Conservation (phyloP, 23 red algal genomes). For the Gracilaria caudata region DNA sequence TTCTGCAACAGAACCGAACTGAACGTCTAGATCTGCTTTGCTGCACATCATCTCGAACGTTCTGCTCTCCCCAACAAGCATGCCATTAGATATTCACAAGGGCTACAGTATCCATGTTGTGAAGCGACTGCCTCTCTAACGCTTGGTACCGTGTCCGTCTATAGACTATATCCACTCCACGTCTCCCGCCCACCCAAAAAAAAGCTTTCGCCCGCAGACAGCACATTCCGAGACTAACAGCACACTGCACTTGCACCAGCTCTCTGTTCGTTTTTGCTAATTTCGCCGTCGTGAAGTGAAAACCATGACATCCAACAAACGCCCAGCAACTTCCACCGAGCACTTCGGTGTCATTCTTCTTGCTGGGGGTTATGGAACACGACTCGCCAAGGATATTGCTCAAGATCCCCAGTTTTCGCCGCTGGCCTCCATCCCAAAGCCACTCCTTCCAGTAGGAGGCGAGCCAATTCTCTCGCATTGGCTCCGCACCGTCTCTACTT, state of each 20-base stretch:
- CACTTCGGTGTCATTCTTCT: conserved; percentile 62
- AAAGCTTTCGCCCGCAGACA: too few species aligned
- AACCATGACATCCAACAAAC: neutral
- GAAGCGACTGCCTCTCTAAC: too few species aligned
- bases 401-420: conserved; percentile 16
- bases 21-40: neutral
- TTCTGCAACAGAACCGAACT: neutral
- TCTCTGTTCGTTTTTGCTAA: neutral
- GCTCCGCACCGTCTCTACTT: conserved; percentile 26
- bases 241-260: neutral
- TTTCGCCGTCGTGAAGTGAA: neutral
- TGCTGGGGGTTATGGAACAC: conserved; percentile 84
- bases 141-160: too few species aligned
- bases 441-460: conserved; percentile 76
- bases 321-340: neutral
- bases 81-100: neutral
- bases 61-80: neutral
- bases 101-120: neutral
- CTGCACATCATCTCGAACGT: neutral
- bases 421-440: conserved; percentile 64
- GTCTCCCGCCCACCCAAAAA: too few species aligned
- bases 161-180: too few species aligned
- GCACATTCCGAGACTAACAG: neutral
- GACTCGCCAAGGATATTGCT: conserved; percentile 51
- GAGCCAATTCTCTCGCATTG: conserved; percentile 63